A percentile compares a stretch with the other conserved stretches of the same genome.
These are phyloP conservation scores for Ormosia emarginata DNA, from an alignment of 306 rosid species.

Conservation along the genomic window DNA sequence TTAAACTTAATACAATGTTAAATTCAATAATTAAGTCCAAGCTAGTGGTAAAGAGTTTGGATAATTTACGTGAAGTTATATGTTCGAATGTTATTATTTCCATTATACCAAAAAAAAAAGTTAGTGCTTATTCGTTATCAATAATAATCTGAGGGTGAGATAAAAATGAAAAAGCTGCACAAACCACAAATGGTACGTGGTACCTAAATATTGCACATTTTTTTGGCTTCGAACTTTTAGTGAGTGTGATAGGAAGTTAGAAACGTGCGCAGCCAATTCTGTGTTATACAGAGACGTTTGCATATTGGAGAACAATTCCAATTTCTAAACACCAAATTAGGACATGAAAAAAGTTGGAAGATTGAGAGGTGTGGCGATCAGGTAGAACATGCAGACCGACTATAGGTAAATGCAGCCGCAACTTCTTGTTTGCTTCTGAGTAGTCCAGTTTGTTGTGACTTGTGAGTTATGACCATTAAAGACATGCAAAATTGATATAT, in stretches of 20 bases:
- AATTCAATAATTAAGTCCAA: no score
- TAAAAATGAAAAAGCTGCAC: neutral
- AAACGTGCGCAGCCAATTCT: neutral
- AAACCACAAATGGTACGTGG: neutral
- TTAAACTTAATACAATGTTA: no score
- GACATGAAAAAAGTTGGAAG: neutral
- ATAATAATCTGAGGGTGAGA: neutral
- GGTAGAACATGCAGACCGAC: neutral
- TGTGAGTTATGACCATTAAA: neutral
- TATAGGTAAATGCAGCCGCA: neutral
- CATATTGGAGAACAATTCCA: neutral
- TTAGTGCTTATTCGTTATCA: neutral
- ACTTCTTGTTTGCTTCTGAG: neutral
- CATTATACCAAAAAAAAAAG: no score
- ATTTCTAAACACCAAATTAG: neutral
- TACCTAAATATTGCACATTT: neutral
- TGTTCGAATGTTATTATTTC: no score
- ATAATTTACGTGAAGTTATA: no score
- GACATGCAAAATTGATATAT: neutral
- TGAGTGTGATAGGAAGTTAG: neutral
- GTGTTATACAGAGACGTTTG: slow-evolving; percentile 20
- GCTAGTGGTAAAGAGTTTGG: no score
- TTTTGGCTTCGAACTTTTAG: neutral
- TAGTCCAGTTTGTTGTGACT: neutral
- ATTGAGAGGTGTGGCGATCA: neutral